phyloP scores from a whole-genome alignment of 2,329 filamentous ascomycete species.

The Cladosporium sp. region DNA sequence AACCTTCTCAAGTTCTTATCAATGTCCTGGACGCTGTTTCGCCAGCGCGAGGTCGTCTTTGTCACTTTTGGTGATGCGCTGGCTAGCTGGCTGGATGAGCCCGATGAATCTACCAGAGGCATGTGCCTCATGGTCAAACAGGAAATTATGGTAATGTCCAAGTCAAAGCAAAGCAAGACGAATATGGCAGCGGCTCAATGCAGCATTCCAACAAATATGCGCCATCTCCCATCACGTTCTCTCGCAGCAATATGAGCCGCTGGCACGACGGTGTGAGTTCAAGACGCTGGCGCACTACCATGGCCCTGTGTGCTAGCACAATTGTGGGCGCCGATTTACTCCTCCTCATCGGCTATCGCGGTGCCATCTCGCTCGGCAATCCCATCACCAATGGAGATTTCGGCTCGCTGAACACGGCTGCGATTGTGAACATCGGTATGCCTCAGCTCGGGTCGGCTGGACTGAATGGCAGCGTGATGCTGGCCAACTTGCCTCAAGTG shows the following conservation, averaged over 20 bases:
- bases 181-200: too few species aligned
- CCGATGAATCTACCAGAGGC: slow-evolving; percentile 13
- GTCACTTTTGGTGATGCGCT: slow-evolving; percentile 29
- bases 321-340: background rate
- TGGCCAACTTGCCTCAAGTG: slow-evolving; percentile 47
- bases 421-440: slow-evolving; percentile 7
- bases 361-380: background rate
- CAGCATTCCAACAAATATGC: too few species aligned
- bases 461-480: slow-evolving; percentile 23
- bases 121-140: background rate
- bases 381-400: background rate
- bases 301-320: background rate
- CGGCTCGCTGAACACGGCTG: background rate
- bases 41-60: slow-evolving; percentile 19
- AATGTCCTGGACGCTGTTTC: slow-evolving; percentile 22
- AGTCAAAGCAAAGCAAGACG: too few species aligned
- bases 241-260: background rate
- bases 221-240: background rate
- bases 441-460: slow-evolving; percentile 7
- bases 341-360: background rate
- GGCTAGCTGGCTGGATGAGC: slow-evolving; percentile 22
- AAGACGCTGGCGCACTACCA: background rate
- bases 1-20: slow-evolving; percentile 23
- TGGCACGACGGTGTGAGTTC: background rate
- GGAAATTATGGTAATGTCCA: background rate